Conservation (phyloP, 108 stramenopile species). For the Discostella pseudostelligera region DNA sequence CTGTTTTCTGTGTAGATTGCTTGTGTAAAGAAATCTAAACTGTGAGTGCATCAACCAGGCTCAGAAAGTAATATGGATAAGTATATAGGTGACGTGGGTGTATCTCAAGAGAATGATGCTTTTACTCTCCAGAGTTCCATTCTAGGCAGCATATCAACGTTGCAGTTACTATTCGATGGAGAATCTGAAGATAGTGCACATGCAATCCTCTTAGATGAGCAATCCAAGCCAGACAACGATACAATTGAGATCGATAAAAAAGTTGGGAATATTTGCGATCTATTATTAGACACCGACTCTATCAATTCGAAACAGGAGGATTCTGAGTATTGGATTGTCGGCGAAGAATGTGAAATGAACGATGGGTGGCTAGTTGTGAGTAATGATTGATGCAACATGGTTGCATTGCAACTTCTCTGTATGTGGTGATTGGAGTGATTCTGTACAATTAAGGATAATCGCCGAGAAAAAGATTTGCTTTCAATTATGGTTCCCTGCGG, state of each 20-base stretch:
- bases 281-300: background rate
- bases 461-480: background rate
- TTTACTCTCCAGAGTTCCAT: constrained; percentile 10
- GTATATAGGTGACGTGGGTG: background rate
- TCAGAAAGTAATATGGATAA: background rate
- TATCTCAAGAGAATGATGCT: constrained; percentile 7
- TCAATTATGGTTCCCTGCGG: background rate
- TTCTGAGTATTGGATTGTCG: constrained; percentile 19
- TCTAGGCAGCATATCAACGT: constrained; percentile 21
- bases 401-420: too few species aligned
- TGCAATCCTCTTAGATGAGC: background rate
- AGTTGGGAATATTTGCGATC: background rate
- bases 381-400: constrained; percentile 14
- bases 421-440: too few species aligned
- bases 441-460: background rate
- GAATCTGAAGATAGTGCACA: background rate
- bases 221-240: background rate
- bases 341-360: constrained; percentile 18
- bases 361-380: constrained; percentile 36
- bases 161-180: constrained; percentile 10
- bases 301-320: constrained; percentile 6
- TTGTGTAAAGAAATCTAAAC: background rate
- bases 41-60: background rate
- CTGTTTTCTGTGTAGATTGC: background rate
- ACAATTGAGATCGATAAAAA: background rate